Percentiles rank a stretch among this genome's conserved stretches.
Conservation (phyloP, 176 grass and related monocot genomes). For the Raddia guianensis region DNA sequence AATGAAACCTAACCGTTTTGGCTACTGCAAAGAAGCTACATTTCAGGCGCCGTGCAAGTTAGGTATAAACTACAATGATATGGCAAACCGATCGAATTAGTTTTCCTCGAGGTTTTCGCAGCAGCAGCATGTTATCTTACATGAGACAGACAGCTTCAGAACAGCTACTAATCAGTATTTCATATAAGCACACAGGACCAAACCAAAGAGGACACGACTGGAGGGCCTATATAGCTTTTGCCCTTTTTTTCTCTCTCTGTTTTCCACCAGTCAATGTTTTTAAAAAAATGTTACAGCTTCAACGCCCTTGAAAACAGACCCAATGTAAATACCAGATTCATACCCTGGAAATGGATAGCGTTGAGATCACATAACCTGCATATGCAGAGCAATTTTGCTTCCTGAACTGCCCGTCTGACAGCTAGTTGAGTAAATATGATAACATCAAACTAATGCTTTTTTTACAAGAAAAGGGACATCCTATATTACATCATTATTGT, state of each 20-base stretch:
- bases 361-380: not conserved
- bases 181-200: not conserved
- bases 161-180: not conserved
- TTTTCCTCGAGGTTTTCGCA: not conserved
- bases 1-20: not conserved
- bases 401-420: not conserved
- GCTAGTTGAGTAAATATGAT: constrained; percentile 41
- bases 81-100: not conserved
- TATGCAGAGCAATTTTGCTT: constrained; percentile 36
- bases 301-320: not conserved
- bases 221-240: no score
- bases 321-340: not conserved
- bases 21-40: not conserved
- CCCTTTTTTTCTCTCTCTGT: no score
- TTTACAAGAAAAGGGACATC: not conserved
- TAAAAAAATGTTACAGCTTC: no score
- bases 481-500: not conserved
- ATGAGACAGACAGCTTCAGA: not conserved
- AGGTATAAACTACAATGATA: not conserved
- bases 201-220: not conserved
- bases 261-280: no score
- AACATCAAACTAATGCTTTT: constrained; percentile 2
- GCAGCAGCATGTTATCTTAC: not conserved
- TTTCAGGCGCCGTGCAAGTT: not conserved
- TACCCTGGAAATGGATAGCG: not conserved